A percentile compares a stretch with the other conserved stretches of the same genome.
Evolutionary conservation across 2,329 filamentous ascomycete genomes (phyloP).

Genomic region (Zopfia rhizophila): DNA sequence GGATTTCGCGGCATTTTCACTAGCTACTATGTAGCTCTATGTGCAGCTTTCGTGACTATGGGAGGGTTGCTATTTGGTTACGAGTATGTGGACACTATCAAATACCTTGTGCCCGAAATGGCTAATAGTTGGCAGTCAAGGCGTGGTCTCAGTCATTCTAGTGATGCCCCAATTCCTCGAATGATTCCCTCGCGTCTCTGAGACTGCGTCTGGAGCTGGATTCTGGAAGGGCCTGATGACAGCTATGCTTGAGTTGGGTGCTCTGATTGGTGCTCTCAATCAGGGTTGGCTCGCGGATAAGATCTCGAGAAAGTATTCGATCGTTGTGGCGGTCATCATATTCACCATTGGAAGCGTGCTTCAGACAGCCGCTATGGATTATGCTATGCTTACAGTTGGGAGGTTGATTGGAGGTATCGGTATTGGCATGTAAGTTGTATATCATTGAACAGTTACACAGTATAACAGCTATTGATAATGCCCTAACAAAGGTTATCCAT

Average conservation of each 20-base stretch:
- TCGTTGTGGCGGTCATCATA: conserved; percentile 62
- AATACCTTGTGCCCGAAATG: too few species aligned
- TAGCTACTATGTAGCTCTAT: conserved; percentile 62
- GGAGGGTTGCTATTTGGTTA: conserved; percentile 64
- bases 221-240: conserved; percentile 61
- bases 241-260: conserved; percentile 66
- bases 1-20: conserved; percentile 60
- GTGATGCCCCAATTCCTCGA: conserved; percentile 64
- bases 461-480: conserved; percentile 5
- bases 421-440: conserved; percentile 58
- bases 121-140: conserved; percentile 43
- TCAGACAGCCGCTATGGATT: conserved; percentile 62
- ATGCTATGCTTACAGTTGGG: conserved; percentile 62
- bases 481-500: conserved; percentile 35
- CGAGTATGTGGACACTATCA: conserved; percentile 41
- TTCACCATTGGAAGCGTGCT: conserved; percentile 63
- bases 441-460: neutral
- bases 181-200: conserved; percentile 57
- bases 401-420: conserved; percentile 63
- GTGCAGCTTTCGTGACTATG: conserved; percentile 62
- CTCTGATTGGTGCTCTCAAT: conserved; percentile 53
- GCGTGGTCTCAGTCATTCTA: conserved; percentile 58
- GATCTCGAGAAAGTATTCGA: conserved; percentile 63
- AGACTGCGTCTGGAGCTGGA: conserved; percentile 54
- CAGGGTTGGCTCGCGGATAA: conserved; percentile 62